Conservation (phyloP, 2,329 filamentous ascomycete species). For the Aspergillus bombycis region DNA sequence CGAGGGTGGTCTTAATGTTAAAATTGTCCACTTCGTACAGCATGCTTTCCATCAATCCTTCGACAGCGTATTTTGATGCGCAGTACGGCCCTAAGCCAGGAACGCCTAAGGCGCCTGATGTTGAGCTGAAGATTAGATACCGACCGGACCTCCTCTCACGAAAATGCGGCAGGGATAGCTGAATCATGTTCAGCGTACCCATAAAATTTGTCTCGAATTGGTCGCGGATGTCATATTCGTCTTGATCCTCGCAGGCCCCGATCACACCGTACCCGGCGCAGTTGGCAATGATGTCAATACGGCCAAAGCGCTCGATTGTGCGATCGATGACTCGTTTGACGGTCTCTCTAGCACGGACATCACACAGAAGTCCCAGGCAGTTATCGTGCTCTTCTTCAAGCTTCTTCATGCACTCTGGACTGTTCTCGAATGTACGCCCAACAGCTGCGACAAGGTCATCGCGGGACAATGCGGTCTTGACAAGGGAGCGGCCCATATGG, state of each 20-base stretch:
- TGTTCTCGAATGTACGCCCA: slow-evolving; percentile 79
- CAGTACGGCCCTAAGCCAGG: slow-evolving; percentile 93
- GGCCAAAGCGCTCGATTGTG: slow-evolving; percentile 74
- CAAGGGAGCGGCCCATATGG: slow-evolving; percentile 90
- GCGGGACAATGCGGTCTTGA: slow-evolving; percentile 77
- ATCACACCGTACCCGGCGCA: slow-evolving; percentile 96
- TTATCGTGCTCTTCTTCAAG: slow-evolving; percentile 63
- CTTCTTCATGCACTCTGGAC: slow-evolving; percentile 69
- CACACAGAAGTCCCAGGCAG: slow-evolving; percentile 82
- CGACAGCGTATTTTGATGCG: slow-evolving; percentile 95
- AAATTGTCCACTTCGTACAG: slow-evolving; percentile 91
- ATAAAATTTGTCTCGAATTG: slow-evolving; percentile 99
- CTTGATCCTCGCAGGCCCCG: slow-evolving; percentile 93
- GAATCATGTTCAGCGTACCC: slow-evolving; percentile 90
- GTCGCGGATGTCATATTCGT: slow-evolving; percentile 89
- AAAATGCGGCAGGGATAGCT: slow-evolving; percentile 85
- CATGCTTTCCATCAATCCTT: slow-evolving; percentile 94
- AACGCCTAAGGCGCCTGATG: slow-evolving; percentile 87
- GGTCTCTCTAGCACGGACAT: slow-evolving; percentile 80
- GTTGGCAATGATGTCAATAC: slow-evolving; percentile 87
- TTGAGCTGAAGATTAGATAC: slow-evolving; percentile 94
- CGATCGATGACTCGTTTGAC: slow-evolving; percentile 72
- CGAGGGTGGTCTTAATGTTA: slow-evolving; percentile 90
- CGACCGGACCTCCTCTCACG: slow-evolving; percentile 73
- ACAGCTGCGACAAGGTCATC: slow-evolving; percentile 86